Conservation (phyloP, 2,329 filamentous ascomycete genomes). For the Paramyrothecium roridum region DNA sequence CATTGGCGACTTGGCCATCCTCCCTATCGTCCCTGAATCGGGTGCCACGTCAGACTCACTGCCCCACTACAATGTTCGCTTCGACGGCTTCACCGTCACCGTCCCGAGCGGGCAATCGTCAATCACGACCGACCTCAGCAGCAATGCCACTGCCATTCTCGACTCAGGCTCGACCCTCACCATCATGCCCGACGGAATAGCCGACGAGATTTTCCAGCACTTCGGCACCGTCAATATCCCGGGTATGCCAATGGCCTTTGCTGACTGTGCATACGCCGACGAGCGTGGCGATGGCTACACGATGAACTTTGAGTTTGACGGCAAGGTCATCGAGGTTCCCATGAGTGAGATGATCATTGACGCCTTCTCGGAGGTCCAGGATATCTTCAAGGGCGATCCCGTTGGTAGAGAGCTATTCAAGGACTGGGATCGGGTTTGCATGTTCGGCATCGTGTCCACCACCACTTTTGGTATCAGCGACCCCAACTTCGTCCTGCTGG, state of each 20-base stretch:
- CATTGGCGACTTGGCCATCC: conserved; percentile 42
- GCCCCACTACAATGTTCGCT: conserved; percentile 30
- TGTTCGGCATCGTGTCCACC: conserved; percentile 51
- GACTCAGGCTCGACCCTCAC: conserved; percentile 72
- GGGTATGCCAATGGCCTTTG: conserved; percentile 39
- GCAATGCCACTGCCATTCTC: conserved; percentile 58
- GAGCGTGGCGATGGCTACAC: conserved; percentile 38
- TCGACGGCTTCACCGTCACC: conserved; percentile 35
- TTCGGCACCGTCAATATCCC: conserved; percentile 46
- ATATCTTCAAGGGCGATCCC: conserved; percentile 33
- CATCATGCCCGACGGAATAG: conserved; percentile 62
- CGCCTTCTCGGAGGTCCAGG: conserved; percentile 31
- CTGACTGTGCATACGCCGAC: conserved; percentile 48
- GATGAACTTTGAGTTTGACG: conserved; percentile 52
- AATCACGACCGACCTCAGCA: conserved; percentile 24
- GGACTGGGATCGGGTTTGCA: conserved; percentile 43
- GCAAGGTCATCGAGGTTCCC: conserved; percentile 42
- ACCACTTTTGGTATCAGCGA: conserved; percentile 25
- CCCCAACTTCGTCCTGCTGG: conserved; percentile 42
- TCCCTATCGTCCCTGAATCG: conserved; percentile 44
- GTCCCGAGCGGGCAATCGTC: conserved; percentile 19
- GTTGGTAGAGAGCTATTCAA: conserved; percentile 26
- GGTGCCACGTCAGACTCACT: conserved; percentile 27
- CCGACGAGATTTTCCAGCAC: conserved; percentile 44
- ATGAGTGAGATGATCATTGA: conserved; percentile 53